Conservation (phyloP, 2,329 filamentous ascomycete genomes). For the Trichoderma citrinoviride region DNA sequence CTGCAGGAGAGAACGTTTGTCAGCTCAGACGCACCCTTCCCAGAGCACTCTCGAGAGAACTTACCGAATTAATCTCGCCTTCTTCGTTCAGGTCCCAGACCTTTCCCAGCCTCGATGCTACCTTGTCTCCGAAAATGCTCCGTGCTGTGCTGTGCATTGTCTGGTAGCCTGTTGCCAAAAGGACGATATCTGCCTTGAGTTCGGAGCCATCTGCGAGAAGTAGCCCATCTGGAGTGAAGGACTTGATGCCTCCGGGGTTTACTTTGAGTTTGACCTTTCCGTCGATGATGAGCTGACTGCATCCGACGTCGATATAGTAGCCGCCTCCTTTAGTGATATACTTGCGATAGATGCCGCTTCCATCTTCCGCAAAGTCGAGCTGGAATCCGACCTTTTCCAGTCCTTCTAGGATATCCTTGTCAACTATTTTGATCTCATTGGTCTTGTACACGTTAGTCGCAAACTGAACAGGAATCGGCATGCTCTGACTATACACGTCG, state of each 20-base stretch:
- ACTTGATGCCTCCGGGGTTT: neutral
- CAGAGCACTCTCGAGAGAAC: neutral
- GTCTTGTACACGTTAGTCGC: neutral
- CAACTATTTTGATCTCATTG: neutral
- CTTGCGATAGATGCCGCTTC: constrained; percentile 6
- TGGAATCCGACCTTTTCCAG: neutral
- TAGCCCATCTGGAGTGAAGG: neutral
- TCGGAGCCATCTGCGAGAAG: constrained; percentile 4
- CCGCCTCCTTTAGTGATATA: constrained; percentile 1
- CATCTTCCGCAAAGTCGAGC: neutral
- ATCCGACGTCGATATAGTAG: constrained; percentile 5
- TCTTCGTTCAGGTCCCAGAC: constrained; percentile 60
- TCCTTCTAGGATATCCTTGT: neutral
- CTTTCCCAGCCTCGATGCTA: constrained; percentile 44
- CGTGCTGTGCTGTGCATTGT: neutral
- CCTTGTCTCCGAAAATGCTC: neutral
- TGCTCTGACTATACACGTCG: neutral
- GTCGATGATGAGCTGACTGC: constrained; percentile 5
- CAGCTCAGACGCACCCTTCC: neutral
- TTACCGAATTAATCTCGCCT: constrained; percentile 53
- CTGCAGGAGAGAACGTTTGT: neutral
- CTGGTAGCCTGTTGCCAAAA: constrained; percentile 4
- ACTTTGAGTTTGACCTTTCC: neutral
- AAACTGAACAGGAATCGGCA: neutral
- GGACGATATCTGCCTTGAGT: neutral